Conservation (phyloP, 176 grass and related monocot species). For the Aegilops tauschii region DNA sequence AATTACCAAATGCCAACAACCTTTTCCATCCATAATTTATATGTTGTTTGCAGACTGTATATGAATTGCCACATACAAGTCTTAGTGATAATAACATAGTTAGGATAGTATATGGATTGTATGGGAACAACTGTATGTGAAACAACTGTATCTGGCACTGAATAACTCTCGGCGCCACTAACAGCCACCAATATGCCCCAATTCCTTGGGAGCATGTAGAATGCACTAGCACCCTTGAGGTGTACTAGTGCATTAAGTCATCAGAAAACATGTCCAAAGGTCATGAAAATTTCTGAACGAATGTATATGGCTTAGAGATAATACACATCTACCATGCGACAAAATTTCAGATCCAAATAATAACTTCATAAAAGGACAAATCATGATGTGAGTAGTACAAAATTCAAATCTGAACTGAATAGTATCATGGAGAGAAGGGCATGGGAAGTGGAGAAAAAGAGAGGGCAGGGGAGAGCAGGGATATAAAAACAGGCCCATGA, state of each 20-base stretch:
- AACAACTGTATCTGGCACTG: background rate
- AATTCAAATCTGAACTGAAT: background rate
- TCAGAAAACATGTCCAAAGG: background rate
- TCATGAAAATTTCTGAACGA: background rate
- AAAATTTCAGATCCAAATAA: background rate
- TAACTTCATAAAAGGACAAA: background rate
- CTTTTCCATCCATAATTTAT: background rate
- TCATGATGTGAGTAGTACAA: background rate
- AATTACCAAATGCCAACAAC: background rate
- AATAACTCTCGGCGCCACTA: background rate
- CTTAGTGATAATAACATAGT: background rate
- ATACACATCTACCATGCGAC: background rate
- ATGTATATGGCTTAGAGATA: background rate
- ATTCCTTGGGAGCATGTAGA: background rate
- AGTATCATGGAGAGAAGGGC: background rate
- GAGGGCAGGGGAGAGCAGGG: background rate
- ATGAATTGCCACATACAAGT: conserved; percentile 2
- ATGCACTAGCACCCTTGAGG: background rate
- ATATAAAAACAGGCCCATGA: background rate
- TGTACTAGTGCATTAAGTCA: background rate
- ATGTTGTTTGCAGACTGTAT: background rate
- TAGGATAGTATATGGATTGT: background rate
- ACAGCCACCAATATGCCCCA: background rate
- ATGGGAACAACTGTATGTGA: background rate
- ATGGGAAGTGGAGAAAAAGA: background rate